Evolutionary conservation across 176 grass and related monocot species (phyloP).

Genomic region (Pontederia paniculata): DNA sequence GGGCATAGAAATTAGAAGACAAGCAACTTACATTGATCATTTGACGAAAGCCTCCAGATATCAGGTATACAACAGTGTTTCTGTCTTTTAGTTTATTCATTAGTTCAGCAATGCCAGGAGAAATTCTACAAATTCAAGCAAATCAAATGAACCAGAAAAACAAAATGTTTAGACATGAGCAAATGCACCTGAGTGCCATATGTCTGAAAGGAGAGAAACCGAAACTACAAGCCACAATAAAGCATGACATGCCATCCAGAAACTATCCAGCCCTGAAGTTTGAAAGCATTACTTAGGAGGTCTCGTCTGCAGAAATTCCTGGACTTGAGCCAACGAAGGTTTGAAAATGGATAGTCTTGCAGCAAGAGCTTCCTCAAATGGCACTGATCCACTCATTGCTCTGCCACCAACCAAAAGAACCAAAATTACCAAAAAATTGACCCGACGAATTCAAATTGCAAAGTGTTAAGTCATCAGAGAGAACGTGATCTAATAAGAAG

Average conservation of each 20-base stretch:
- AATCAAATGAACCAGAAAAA: not conserved
- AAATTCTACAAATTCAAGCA: conserved; percentile 44
- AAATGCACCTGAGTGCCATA: not conserved
- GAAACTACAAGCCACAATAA: not conserved
- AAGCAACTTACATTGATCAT: conserved; percentile 63
- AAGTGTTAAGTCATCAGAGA: too few species aligned
- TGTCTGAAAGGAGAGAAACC: not conserved
- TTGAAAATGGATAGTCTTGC: conserved; percentile 76
- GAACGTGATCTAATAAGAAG: too few species aligned
- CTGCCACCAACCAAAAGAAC: conserved; percentile 4
- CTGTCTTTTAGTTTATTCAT: conserved; percentile 61
- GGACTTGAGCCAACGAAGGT: conserved; percentile 55
- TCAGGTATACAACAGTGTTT: conserved; percentile 61
- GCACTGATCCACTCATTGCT: conserved; percentile 79
- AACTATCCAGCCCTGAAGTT: not conserved
- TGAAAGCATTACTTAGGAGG: conserved; percentile 40
- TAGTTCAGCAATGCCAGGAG: conserved; percentile 57
- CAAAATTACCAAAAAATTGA: too few species aligned
- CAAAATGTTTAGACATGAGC: not conserved
- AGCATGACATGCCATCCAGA: conserved; percentile 1
- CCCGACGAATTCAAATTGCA: too few species aligned
- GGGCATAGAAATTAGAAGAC: too few species aligned
- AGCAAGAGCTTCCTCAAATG: conserved; percentile 73
- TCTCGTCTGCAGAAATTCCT: conserved; percentile 59
- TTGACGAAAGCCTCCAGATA: conserved; percentile 83